phyloP scores from a whole-genome alignment of 2,329 filamentous ascomycete genomes.

The Purpureocillium takamizusanense region DNA sequence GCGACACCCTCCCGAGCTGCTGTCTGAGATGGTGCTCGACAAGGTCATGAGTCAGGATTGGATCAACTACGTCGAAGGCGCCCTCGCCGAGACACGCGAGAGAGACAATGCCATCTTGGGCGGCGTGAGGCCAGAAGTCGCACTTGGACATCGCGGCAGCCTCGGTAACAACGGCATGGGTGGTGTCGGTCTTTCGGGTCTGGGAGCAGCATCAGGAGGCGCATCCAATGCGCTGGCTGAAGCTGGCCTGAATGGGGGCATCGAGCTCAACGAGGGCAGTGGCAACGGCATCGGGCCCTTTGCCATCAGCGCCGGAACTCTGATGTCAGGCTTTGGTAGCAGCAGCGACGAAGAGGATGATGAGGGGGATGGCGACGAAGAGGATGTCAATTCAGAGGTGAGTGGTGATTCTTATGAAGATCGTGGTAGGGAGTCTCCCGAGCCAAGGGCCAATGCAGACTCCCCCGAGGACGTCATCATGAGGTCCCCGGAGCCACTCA shows the following conservation, averaged over 20 bases:
- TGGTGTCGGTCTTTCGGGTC: slow-evolving; percentile 38
- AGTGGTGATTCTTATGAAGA: slow-evolving; percentile 32
- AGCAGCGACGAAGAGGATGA: slow-evolving; percentile 95
- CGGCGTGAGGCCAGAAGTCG: slow-evolving; percentile 85
- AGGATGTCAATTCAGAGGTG: slow-evolving; percentile 62
- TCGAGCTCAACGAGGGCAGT: slow-evolving; percentile 58
- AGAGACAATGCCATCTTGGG: slow-evolving; percentile 97
- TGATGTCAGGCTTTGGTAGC: slow-evolving; percentile 87
- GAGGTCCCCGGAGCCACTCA: slow-evolving; percentile 19
- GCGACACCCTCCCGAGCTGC: slow-evolving; percentile 77
- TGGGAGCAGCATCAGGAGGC: slow-evolving; percentile 25
- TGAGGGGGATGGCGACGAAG: slow-evolving; percentile 78
- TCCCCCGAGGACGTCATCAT: slow-evolving; percentile 21
- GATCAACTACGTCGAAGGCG: slow-evolving; percentile 91
- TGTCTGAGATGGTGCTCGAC: slow-evolving; percentile 77
- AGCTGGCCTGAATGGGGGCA: slow-evolving; percentile 68
- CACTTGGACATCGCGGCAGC: slow-evolving; percentile 68
- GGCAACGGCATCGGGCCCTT: slow-evolving; percentile 63
- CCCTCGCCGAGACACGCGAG: slow-evolving; percentile 85
- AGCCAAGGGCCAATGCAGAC: slow-evolving; percentile 16
- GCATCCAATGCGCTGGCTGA: slow-evolving; percentile 67
- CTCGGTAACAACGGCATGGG: slow-evolving; percentile 37
- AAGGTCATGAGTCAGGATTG: slow-evolving; percentile 84
- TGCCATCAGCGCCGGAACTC: slow-evolving; percentile 61
- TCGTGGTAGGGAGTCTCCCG: slow-evolving; percentile 16